phyloP scores from a whole-genome alignment of 768 basidiomycete genomes.

The Trametes meyenii region DNA sequence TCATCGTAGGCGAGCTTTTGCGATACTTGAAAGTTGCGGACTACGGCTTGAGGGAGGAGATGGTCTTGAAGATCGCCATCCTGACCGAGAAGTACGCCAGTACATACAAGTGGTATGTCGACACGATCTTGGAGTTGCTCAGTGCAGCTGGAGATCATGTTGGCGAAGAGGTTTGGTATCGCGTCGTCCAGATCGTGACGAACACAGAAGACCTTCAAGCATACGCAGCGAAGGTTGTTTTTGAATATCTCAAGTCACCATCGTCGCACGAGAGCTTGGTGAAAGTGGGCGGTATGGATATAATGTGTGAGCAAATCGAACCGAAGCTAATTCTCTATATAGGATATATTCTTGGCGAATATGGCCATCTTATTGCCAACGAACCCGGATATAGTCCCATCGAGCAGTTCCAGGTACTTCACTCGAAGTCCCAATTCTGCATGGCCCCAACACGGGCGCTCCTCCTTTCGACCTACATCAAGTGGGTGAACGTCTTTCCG shows the following conservation, averaged over 20 bases:
- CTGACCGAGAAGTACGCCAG: conserved; percentile 98
- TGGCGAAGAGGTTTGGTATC: conserved; percentile 99
- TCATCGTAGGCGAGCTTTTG: conserved; percentile 93
- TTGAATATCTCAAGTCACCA: conserved; percentile 84
- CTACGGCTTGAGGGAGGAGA: conserved; percentile 94
- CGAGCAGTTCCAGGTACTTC: conserved; percentile 91
- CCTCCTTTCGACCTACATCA: conserved; percentile 95
- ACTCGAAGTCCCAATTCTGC: conserved; percentile 95
- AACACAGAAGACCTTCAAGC: conserved; percentile 98
- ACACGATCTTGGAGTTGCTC: conserved; percentile 95
- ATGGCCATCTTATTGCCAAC: conserved; percentile 96
- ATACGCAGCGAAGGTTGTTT: conserved; percentile 92
- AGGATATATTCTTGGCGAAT: conserved; percentile 98
- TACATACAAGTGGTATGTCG: conserved; percentile 99
- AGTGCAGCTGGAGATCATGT: conserved; percentile 98
- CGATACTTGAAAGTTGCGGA: conserved; percentile 96
- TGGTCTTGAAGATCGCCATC: conserved; percentile 98
- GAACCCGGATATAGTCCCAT: conserved; percentile 90
- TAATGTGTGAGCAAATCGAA: neutral
- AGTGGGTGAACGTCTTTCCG: conserved; percentile 99
- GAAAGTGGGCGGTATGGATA: conserved; percentile 83
- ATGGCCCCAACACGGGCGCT: conserved; percentile 89
- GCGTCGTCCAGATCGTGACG: conserved; percentile 96
- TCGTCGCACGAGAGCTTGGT: conserved; percentile 91
- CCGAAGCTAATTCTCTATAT: neutral